phyloP scores from a whole-genome alignment of 331 rosid genomes.

The Acacia concinna region DNA sequence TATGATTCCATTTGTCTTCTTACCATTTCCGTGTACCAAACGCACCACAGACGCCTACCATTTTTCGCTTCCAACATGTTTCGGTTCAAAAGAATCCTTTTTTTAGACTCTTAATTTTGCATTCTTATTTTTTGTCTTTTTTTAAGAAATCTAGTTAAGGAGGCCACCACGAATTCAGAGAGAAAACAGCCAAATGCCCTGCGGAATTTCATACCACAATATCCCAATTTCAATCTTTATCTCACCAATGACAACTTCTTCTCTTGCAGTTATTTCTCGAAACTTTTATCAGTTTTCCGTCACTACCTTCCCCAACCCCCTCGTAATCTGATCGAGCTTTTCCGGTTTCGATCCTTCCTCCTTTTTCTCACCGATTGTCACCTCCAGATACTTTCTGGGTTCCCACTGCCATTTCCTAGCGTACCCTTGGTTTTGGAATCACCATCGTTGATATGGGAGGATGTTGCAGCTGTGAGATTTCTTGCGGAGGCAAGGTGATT shows the following conservation, averaged over 20 bases:
- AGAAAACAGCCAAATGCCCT: neutral
- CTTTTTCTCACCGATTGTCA: neutral
- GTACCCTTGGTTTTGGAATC: neutral
- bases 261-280: neutral
- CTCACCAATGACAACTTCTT: neutral
- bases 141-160: constrained; percentile 1
- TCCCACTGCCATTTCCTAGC: constrained; percentile 13
- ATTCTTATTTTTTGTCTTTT: neutral
- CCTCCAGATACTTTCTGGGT: neutral
- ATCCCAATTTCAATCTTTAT: neutral
- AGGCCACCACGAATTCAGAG: constrained; percentile 9
- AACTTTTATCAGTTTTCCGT: neutral
- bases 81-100: neutral
- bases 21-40: neutral
- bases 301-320: neutral
- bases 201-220: neutral
- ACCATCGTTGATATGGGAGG: constrained; percentile 54
- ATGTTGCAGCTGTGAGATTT: constrained; percentile 47
- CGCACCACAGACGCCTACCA: neutral
- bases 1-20: too few relatives aligned
- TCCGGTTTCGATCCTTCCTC: neutral
- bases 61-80: too few relatives aligned
- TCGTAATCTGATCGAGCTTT: neutral
- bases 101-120: neutral
- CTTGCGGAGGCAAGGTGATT: constrained; percentile 10